Evolutionary conservation across 2,329 filamentous ascomycete genomes (phyloP), one percentile per base, ranked within the genome.

Genomic region (Pseudogymnoascus sp.): DNA sequence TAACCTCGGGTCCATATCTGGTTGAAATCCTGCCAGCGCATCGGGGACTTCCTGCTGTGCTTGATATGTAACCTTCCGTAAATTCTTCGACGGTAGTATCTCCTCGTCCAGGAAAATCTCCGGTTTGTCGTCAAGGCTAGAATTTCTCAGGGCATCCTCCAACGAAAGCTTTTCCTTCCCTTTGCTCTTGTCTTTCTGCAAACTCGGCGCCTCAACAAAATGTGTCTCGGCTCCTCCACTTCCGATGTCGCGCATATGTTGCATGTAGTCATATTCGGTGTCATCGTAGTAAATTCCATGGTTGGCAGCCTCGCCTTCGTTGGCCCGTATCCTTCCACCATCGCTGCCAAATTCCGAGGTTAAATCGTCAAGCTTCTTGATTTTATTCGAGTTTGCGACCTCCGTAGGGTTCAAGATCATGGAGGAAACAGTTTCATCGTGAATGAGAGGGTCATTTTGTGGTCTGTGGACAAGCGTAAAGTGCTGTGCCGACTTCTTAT

Each of bases 261-360:
- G 95, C 95, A 99, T 99, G 78, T 99, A 99, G 76, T 99, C 95
- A 77, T 99, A 99, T 72, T 91, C 85, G 67, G 90, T 89, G 77
- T 99, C 95, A 76, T 99, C 96, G 75, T 83, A 99, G 80, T 90
- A 99, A 67, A 99, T 85, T 67, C 95, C 95, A 76, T 97, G 86
- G 74, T 90, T 90, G 68, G 96, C 95, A 7, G 96, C 95, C 78
- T 99, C 93, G 70, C 96, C 96, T 76, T 99, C 95, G 75, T 99
- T 97, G 63, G 85, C 83, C 69, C 93, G 87, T 67, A 96, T 86
- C 35, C 33, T 18, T 43, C 81, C 79, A 21, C 82, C 80, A 33
- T 88, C 85, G 35, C 83, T 79, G 1, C 89, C 89, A 59, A 97
- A 87, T 73, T 96, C 89, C 3, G 83, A 86, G 8, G 80, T 84